A percentile compares a stretch with the other conserved stretches of the same genome.
Evolutionary conservation across 2,329 filamentous ascomycete genomes (phyloP).

Genomic region (Fusarium sp.): DNA sequence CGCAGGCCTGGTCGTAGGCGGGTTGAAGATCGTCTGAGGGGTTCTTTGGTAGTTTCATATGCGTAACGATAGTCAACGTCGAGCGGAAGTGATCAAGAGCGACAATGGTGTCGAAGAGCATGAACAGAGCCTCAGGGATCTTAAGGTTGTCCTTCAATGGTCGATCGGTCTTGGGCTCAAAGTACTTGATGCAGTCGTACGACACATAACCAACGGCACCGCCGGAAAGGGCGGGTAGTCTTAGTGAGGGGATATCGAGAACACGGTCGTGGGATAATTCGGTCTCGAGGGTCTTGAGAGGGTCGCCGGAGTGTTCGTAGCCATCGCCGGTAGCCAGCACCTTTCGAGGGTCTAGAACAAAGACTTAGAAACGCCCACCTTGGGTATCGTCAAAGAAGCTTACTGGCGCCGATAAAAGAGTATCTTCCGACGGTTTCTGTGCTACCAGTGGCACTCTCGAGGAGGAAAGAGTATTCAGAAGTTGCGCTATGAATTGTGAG

Average conservation of each 20-base stretch:
- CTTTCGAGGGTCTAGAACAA: constrained; percentile 70
- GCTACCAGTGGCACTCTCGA: constrained; percentile 84
- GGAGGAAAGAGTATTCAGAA: constrained; percentile 89
- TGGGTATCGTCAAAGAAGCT: constrained; percentile 2
- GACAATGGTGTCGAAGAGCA: constrained; percentile 94
- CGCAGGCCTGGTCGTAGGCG: constrained; percentile 67
- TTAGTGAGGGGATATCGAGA: constrained; percentile 82
- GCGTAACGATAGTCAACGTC: constrained; percentile 92
- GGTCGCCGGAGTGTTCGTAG: constrained; percentile 85
- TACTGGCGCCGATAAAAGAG: constrained; percentile 85
- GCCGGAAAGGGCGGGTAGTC: constrained; percentile 86
- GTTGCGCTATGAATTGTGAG: constrained; percentile 43
- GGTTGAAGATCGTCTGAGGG: constrained; percentile 60
- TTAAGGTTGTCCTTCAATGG: constrained; percentile 88
- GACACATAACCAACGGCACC: constrained; percentile 97
- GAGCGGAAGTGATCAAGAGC: constrained; percentile 96
- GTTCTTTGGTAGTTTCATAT: constrained; percentile 75
- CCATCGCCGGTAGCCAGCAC: constrained; percentile 88
- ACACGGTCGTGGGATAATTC: constrained; percentile 84
- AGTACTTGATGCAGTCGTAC: constrained; percentile 97
- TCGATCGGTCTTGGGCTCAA: constrained; percentile 94
- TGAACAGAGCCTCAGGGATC: constrained; percentile 94
- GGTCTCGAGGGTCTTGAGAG: constrained; percentile 81
- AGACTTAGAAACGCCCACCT: constrained; percentile 21
- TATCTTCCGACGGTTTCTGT: constrained; percentile 94